Conservation (phyloP, 2,329 filamentous ascomycete species). For the Iodosphaeria phyllophila region DNA sequence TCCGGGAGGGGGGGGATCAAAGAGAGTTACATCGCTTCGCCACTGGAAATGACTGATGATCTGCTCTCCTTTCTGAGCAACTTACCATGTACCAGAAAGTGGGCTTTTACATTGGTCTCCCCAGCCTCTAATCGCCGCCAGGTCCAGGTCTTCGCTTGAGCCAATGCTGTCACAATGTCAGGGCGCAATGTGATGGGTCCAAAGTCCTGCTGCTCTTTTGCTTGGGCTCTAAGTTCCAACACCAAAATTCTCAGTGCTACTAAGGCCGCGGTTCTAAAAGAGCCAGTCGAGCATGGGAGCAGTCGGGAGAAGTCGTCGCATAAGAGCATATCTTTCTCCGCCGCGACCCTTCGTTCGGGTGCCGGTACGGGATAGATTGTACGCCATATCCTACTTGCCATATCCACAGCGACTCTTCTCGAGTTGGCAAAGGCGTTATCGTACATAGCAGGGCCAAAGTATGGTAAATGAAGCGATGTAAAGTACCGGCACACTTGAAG, state of each 20-base stretch:
- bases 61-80: too few relatives aligned
- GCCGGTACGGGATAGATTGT: slow-evolving; percentile 11
- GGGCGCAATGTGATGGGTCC: slow-evolving; percentile 14
- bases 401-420: slow-evolving; percentile 25
- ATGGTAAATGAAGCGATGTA: slow-evolving; percentile 32
- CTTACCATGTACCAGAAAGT: slow-evolving; percentile 22
- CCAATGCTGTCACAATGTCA: slow-evolving; percentile 20
- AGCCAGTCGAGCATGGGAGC: slow-evolving; percentile 17
- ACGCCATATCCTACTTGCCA: slow-evolving; percentile 26
- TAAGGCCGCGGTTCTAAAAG: slow-evolving; percentile 16
- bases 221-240: slow-evolving; percentile 18
- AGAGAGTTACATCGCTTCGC: too few relatives aligned
- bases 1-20: too few relatives aligned
- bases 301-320: slow-evolving; percentile 16
- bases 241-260: slow-evolving; percentile 17
- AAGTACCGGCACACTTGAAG: slow-evolving; percentile 33
- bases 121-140: slow-evolving; percentile 22
- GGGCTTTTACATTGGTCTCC: slow-evolving; percentile 33
- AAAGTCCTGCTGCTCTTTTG: slow-evolving; percentile 19
- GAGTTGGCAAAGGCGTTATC: slow-evolving; percentile 27
- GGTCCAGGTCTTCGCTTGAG: slow-evolving; percentile 20
- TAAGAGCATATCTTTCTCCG: neutral
- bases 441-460: slow-evolving; percentile 18
- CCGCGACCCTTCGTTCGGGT: slow-evolving; percentile 2
- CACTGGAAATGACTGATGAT: too few relatives aligned